Base-by-base conservation (phyloP, 306 rosid species). In the Lathyrus oleraceus region DNA sequence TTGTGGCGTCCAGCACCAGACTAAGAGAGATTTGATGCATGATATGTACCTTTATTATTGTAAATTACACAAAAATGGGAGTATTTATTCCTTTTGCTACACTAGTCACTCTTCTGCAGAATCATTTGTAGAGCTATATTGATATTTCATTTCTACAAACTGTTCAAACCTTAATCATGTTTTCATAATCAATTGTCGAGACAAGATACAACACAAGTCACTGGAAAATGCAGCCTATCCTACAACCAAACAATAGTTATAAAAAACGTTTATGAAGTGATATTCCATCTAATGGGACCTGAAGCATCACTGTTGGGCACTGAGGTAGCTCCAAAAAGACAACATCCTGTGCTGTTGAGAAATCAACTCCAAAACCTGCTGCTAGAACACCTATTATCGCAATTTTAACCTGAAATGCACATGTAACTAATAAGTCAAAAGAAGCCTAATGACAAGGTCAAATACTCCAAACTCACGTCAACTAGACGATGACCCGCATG, bases 301-400 rank as follows among this genome's bases (percentile, higher is more conserved):
- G 98, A 77, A 88, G 94, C 98, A 93, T 88, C 84, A 81, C 30
- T 10, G 87, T 79, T 54, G 98, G 96, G 62, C 86, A 76, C 72
- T 83, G 82, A 56, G 98, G 98, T 73, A 93, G 91, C 86, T 93
- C 98, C 87, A 93, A 77, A 83, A 93, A 90, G 70, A 93, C 96
- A 23, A 93, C 96, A 75, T 93, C 85, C 67, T 84, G 96, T 11
- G 98, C 98, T 12, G 91, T 38, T 14, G 98, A 93, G 77, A 93
- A 90, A 82, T 93, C 97, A 79, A 93, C 86, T 78, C 98, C 98
- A 82, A 82, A 81, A 61, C 97, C 97, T 68, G 96, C 98, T 72
- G 98, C 98, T 68, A 88, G 84, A 72, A 93, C 75, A 59, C 98
- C 98, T 40, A 93, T 81, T 71, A 93, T 81, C 20, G 98, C 98